Base-by-base conservation (phyloP, 1,284 basidiomycete species). In the Ceratobasidium sp. region DNA sequence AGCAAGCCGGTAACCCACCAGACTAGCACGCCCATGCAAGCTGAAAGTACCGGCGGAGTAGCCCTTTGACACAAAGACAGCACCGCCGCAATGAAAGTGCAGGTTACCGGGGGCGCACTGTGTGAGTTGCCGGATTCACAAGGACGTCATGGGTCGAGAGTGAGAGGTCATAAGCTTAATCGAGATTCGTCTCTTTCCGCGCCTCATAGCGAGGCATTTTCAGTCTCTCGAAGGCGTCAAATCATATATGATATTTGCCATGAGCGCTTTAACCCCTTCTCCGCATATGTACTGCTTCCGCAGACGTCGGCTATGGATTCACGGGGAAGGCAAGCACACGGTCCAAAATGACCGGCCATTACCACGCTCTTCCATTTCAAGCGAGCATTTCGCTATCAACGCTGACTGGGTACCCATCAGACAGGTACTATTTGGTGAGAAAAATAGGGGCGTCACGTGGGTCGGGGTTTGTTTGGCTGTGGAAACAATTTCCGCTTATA, bases 391-490 rank as follows among this genome's bases (percentile, higher is more conserved):
- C n/a, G 47, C 64, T 66, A 66, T 66, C 64, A 26, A 53, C 17
- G 3, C 17, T 42, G 3, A 37, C 61, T 47, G 15, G 42, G 39
- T 17, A 64, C 42, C n/a, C 23, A 64, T 47, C 42, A 47, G 23
- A n/a, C 6, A 10, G 23, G 23, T 45, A 26, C 13, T 28, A 23
- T 23, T 45, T 10, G 61, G 61, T 64, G 61, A 64, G 61, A 64
- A 64, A 53, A 64, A 47, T 47, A 64, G 42, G 42, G 61, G 39
- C 26, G 47, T 53, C 65, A 67, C 65, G 65, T 67, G 65, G 15
- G 49, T 67, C 65, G 65, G 65, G 65, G 23, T 35, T 53, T 67
- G 39, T 67, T 67, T 67, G 65, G 47, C 31, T n/a, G 47, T 53
- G 31, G 61, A 47, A 37, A 42, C 26, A 42, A 39, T 35, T 26